Evolutionary conservation across 2,329 filamentous ascomycete species (phyloP), one percentile per base, ranked within the genome.

Genomic region (Penicillium oxalicum): DNA sequence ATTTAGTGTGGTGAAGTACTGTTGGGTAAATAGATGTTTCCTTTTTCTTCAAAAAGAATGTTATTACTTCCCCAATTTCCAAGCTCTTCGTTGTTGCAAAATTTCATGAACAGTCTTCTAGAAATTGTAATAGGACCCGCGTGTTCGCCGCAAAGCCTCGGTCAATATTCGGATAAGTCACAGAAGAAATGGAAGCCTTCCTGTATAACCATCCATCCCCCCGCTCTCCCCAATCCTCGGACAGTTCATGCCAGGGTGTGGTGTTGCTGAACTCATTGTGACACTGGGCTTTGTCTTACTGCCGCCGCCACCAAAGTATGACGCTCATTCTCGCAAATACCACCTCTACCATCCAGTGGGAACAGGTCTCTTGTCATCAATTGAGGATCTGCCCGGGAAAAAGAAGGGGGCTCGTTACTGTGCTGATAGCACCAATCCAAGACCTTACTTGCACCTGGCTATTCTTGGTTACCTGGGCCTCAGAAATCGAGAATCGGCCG

Each of bases 81-180:
- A 18, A 18, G 18, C 18, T 18, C 18, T 18, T 18, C 5, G 7
- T 13, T 9, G 4, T 13, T 38, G n/a, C 8, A 32, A 11, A 34
- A 28, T 51, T 47, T 13, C 29, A 8, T 11, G 24, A 33, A 46
- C 37, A 47, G 51, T 43, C 45, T 54, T 59, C 51, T 51, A 52
- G 56, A 57, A 53, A 56, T 57, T 57, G 18, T 41, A 53, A 56
- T 54, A 40, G 34, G 46, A 53, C 37, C 54, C 47, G 45, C 50
- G 37, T 49, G 45, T 36, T 34, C 35, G 29, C 45, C 41, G 25
- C 24, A n/a, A 42, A 7, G 44, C 40, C 40, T 29, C 49, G 40
- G 44, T 48, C 26, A 13, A 44, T 24, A 46, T 50, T 43, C 32
- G 2, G 9, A 50, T 54, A 47, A 40, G 52, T 53, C 50, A 53